Evolutionary conservation across 495 filamentous ascomycete genomes (phyloP).

Genomic region (Viridothelium virens): DNA sequence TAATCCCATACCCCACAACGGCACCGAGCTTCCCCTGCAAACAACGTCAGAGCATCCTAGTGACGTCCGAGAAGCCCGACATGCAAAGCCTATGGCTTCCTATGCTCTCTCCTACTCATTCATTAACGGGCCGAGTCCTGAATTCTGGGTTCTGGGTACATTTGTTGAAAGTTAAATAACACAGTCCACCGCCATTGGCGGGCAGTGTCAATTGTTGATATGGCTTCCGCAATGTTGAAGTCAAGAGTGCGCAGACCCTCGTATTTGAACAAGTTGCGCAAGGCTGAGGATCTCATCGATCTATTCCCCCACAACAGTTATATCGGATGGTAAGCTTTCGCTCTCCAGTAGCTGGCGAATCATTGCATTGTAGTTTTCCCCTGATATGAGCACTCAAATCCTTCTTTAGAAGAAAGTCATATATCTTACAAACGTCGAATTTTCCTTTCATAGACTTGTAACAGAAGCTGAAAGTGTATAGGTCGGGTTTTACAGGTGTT

Average conservation of each 20-base stretch:
- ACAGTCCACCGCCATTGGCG: neutral
- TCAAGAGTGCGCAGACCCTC: constrained; percentile 66
- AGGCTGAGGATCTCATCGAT: constrained; percentile 69
- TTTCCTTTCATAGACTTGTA: neutral
- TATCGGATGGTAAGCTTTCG: constrained; percentile 57
- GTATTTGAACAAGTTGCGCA: constrained; percentile 70
- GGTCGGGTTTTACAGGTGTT: constrained; percentile 82
- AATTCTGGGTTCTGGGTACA: neutral
- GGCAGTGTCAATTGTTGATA: neutral
- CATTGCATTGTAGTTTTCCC: neutral
- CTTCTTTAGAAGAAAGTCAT: no score
- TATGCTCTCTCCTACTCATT: neutral
- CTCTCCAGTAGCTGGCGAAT: neutral
- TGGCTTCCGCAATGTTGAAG: constrained; percentile 67
- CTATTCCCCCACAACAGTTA: constrained; percentile 76
- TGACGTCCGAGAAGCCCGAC: neutral
- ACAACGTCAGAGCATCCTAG: neutral
- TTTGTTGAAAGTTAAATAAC: no score
- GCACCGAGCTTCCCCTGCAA: neutral
- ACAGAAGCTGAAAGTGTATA: neutral
- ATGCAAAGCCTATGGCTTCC: neutral
- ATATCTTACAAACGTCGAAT: neutral
- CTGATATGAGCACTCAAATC: neutral
- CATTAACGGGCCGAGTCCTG: neutral
- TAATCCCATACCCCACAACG: neutral